phyloP scores from a whole-genome alignment of 805 yeast genomes.

The Kazachstania viticola region DNA sequence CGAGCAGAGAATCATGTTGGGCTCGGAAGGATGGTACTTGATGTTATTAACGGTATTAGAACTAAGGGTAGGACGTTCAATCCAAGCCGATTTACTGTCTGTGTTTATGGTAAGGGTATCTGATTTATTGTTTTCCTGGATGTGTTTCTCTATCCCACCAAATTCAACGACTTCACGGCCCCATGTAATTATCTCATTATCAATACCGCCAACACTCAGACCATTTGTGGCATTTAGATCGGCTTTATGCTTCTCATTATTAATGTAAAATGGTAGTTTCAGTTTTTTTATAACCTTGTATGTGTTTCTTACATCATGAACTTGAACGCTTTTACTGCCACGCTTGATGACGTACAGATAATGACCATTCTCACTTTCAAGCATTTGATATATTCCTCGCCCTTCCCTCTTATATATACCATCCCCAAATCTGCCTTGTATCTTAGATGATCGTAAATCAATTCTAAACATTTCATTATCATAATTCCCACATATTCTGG shows the following conservation, averaged over 20 bases:
- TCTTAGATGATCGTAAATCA: slow-evolving; percentile 11
- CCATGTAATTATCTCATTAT: slow-evolving; percentile 19
- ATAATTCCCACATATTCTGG: slow-evolving; percentile 26
- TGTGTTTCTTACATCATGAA: slow-evolving; percentile 26
- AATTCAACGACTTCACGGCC: slow-evolving; percentile 15
- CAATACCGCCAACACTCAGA: slow-evolving; percentile 14
- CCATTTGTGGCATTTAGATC: slow-evolving; percentile 11
- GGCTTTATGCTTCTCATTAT: slow-evolving; percentile 18
- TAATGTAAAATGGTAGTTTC: slow-evolving; percentile 13
- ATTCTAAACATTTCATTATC: slow-evolving; percentile 17
- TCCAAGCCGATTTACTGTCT: too few species aligned
- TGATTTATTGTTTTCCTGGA: too few species aligned
- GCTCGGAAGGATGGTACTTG: too few species aligned
- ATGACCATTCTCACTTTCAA: slow-evolving; percentile 28
- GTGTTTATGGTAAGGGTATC: too few species aligned
- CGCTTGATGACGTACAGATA: slow-evolving; percentile 27
- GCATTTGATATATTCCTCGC: slow-evolving; percentile 28
- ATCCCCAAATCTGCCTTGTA: not conserved
- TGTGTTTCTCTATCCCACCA: slow-evolving; percentile 19
- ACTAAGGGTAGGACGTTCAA: too few species aligned
- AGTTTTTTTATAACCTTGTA: slow-evolving; percentile 8
- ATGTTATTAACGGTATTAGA: too few species aligned
- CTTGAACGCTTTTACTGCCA: slow-evolving; percentile 19
- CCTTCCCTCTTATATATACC: slow-evolving; percentile 4
- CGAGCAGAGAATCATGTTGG: too few species aligned